Base-by-base conservation (phyloP, 371 early-diverging fungal genomes). In the Cokeromyces recurvatus region DNA sequence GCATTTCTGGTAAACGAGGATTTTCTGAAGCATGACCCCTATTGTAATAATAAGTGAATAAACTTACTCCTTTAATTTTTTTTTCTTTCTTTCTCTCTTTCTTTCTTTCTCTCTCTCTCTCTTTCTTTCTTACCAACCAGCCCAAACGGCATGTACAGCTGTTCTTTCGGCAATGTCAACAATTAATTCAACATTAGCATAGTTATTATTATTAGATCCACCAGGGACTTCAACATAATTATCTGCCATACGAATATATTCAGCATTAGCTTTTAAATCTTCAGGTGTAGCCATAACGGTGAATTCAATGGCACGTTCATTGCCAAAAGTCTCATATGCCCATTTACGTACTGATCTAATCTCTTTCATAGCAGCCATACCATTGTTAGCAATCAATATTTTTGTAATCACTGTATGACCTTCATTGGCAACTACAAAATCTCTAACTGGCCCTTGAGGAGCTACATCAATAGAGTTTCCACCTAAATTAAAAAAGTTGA, bases 11-110 rank as follows among this genome's bases (percentile, higher is more conserved):
- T 40, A 99, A 79, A 48, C 84, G 74, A 48, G 97, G 97, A 69
- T 99, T 97, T 69, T 99, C 99, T 17, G 98, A 97, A 25, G 98
- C 96, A 64, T 98, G 97, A 48, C 99, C 99, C 99, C 98, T 97
- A 38, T 5, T 8, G 11, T 29, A 29, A n/a, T n/a, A n/a, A n/a
- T n/a, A n/a, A n/a, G n/a, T n/a, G n/a, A n/a, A n/a, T n/a, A n/a
- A n/a, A n/a, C n/a, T 31, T 32, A 10, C 22, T n/a, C n/a, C n/a
- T n/a, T n/a, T n/a, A n/a, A n/a, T n/a, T n/a, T n/a, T n/a, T n/a
- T n/a, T n/a, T n/a, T n/a, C n/a, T n/a, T n/a, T n/a, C n/a, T n/a
- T n/a, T n/a, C n/a, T n/a, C n/a, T n/a, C n/a, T n/a, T n/a, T n/a
- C n/a, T n/a, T n/a, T n/a, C n/a, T 14, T 31, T 34, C 11, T n/a